Percentiles rank a stretch among this genome's conserved stretches.
Conservation (phyloP, 2,329 filamentous ascomycete genomes). For the Huntiella omanensis region DNA sequence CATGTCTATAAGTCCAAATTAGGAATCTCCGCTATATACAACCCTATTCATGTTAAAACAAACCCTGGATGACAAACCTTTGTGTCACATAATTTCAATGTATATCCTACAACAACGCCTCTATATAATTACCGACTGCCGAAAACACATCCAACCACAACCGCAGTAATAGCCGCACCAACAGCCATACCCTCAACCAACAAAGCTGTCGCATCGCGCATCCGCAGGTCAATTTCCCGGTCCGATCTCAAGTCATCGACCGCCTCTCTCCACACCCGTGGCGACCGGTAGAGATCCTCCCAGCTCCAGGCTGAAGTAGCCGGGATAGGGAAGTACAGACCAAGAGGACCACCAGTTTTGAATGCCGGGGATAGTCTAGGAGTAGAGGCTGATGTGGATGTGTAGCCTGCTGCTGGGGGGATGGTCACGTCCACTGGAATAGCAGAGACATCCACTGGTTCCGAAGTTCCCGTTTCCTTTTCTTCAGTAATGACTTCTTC, state of each 20-base stretch:
- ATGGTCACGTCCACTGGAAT: neutral
- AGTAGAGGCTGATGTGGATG: neutral
- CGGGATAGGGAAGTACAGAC: constrained; percentile 9
- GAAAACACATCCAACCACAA: constrained; percentile 1
- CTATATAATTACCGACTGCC: too few species aligned
- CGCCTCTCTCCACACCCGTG: constrained; percentile 7
- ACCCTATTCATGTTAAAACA: too few species aligned
- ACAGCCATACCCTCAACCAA: constrained; percentile 36
- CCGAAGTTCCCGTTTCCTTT: neutral
- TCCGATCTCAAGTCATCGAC: constrained; percentile 21
- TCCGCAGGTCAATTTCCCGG: constrained; percentile 40
- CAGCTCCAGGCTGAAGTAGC: constrained; percentile 3
- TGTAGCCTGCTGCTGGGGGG: neutral
- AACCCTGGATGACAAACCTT: too few species aligned
- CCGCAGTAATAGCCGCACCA: constrained; percentile 21
- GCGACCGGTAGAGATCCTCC: constrained; percentile 7
- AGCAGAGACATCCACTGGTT: neutral
- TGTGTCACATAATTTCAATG: neutral
- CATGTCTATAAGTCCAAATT: too few species aligned
- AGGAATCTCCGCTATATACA: too few species aligned
- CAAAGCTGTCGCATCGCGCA: constrained; percentile 52
- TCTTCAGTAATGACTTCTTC: neutral
- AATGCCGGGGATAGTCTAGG: constrained; percentile 4
- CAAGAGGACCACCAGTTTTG: constrained; percentile 1
- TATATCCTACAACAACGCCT: too few species aligned